Evolutionary conservation across 805 yeast genomes (phyloP).

Genomic region (Ogataea kodamae): DNA sequence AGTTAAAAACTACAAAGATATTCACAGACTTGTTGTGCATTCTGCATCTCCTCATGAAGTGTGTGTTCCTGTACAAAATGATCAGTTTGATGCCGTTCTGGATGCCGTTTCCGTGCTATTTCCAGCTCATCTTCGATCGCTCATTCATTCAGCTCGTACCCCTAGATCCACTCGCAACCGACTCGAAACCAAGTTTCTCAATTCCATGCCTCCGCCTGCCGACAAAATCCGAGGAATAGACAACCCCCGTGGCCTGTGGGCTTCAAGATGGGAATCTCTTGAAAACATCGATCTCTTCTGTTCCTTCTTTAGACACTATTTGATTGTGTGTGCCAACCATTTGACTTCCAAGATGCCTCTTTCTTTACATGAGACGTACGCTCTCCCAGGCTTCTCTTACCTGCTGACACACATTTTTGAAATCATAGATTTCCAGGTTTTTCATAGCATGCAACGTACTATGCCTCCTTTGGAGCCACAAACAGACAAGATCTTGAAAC

Average conservation of each 20-base stretch:
- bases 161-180: conserved; percentile 27
- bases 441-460: conserved; percentile 11
- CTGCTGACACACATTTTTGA: conserved; percentile 47
- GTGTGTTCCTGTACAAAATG: conserved; percentile 4
- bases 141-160: conserved; percentile 20
- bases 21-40: conserved; percentile 22
- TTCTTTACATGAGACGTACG: conserved; percentile 18
- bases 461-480: conserved; percentile 20
- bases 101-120: conserved; percentile 17
- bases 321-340: conserved; percentile 31
- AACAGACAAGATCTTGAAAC: conserved; percentile 32
- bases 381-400: conserved; percentile 44
- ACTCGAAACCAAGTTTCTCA: conserved; percentile 30
- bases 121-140: conserved; percentile 23
- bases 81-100: conserved; percentile 5
- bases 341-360: conserved; percentile 12
- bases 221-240: conserved; percentile 41
- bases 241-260: conserved; percentile 63
- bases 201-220: conserved; percentile 39
- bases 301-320: conserved; percentile 59
- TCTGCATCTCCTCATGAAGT: conserved; percentile 15
- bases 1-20: conserved; percentile 38
- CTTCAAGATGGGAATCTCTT: conserved; percentile 53
- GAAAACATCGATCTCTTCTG: conserved; percentile 54
- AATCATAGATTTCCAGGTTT: conserved; percentile 27